Base-by-base conservation (phyloP, 768 basidiomycete genomes). In the Leccinum subtestaceum region DNA sequence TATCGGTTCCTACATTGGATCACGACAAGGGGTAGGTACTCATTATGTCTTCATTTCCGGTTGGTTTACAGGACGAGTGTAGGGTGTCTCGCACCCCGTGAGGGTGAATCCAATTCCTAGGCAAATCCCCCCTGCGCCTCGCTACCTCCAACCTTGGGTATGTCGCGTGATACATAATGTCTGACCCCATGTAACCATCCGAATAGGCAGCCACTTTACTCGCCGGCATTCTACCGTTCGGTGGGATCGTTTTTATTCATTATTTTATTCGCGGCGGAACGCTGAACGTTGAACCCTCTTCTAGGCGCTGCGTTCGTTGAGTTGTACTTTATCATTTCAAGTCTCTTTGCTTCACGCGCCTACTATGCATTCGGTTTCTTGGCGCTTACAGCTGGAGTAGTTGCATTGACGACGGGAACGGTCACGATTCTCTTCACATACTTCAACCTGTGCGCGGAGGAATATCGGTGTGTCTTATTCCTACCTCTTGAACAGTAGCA, bases 301-400 rank as follows among this genome's bases (percentile, higher is more conserved):
- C n/a, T 57, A 92, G 91, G 93, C 54, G 95, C 96, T 50, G 94
- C 93, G 3, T 98, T 97, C 67, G 91, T 98, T 61, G 96, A 98
- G 72, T 76, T 97, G 11, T 97, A 93, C 74, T 97, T 95, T 69
- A 85, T 96, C 47, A 79, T 98, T 59, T 92, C 93, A 12, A 91
- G 88, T 66, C 79, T 98, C 27, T 98, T 97, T 66, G 95, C 95
- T 23, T 89, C 93, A 10, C 83, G 92, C 34, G 91, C 89, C 48
- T 96, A 95, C 76, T 98, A 97, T 71, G 96, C 96, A 11, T 98
- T 98, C 70, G 96, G 96, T 15, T 98, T 98, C 77, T 75, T 98
- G 47, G 90, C 93, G 27, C 76, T 98, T 55, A 95, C 94, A 0
- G 89, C 89, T 53, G 81, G 82, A 13, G 85, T 98, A 29, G 91